Evolutionary conservation across 2,329 filamentous ascomycete genomes (phyloP).

Genomic region (Biscogniauxia mediterranea): DNA sequence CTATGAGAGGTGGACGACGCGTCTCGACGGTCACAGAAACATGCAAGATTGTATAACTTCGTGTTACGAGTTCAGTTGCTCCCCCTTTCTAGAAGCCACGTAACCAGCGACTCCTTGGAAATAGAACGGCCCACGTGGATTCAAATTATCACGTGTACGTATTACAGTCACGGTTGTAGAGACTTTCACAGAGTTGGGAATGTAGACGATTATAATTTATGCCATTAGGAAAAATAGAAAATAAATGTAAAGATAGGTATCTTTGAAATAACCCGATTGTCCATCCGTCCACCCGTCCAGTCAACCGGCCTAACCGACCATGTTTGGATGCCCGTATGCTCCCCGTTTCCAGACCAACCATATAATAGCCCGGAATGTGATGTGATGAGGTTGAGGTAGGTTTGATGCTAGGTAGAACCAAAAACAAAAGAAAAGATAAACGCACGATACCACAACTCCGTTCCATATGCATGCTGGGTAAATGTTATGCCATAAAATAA

Average conservation of each 20-base stretch:
- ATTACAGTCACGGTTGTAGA: neutral
- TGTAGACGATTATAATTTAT: neutral
- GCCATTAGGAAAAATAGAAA: neutral
- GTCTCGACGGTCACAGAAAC: too few species aligned
- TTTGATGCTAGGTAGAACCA: neutral
- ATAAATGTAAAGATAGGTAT: neutral
- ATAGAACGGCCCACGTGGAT: neutral
- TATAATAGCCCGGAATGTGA: neutral
- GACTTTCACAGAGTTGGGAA: neutral
- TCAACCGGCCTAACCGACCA: neutral
- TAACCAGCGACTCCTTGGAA: neutral
- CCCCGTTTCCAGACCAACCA: neutral
- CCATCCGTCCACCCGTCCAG: neutral
- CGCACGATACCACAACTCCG: constrained; percentile 17
- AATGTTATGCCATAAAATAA: neutral
- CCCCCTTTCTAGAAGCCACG: too few species aligned
- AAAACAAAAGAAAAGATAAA: neutral
- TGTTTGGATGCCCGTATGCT: neutral
- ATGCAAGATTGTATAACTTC: too few species aligned
- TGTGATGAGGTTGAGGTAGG: neutral
- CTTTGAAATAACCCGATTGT: neutral
- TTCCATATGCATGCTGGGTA: constrained; percentile 14
- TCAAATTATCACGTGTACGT: neutral
- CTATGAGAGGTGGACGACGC: too few species aligned
- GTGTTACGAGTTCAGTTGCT: too few species aligned